A percentile compares a stretch with the other conserved stretches of the same genome.
Evolutionary conservation across 495 filamentous ascomycete species (phyloP).

Genomic region (Pyrenopolyporus hunteri): DNA sequence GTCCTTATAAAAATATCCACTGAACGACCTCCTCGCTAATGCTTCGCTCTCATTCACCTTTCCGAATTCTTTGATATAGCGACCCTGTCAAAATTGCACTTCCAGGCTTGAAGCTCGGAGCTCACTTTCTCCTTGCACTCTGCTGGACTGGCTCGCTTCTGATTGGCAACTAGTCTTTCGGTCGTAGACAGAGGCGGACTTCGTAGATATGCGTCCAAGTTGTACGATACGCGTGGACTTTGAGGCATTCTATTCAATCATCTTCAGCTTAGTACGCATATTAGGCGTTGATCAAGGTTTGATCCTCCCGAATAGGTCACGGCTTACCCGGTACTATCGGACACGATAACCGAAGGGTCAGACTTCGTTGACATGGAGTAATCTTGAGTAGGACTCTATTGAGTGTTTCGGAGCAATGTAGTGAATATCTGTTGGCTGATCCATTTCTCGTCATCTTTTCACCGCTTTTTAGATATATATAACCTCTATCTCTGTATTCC

Average conservation of each 20-base stretch:
- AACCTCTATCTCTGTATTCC: background rate
- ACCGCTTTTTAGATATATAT: slow-evolving; percentile 32
- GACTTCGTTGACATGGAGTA: slow-evolving; percentile 16
- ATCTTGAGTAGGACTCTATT: background rate
- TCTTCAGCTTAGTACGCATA: background rate
- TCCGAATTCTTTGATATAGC: background rate
- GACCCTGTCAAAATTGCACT: slow-evolving; percentile 7
- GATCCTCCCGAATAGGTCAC: background rate
- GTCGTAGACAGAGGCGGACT: slow-evolving; percentile 22
- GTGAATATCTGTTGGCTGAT: background rate
- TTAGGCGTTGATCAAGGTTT: background rate
- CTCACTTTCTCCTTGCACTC: background rate
- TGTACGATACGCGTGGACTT: slow-evolving; percentile 11
- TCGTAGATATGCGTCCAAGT: slow-evolving; percentile 22
- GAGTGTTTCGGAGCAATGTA: slow-evolving; percentile 1
- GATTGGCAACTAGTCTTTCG: slow-evolving; percentile 17
- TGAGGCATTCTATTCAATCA: background rate
- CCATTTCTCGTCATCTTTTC: slow-evolving; percentile 1
- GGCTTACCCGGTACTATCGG: slow-evolving; percentile 21
- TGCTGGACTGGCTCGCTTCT: slow-evolving; percentile 1
- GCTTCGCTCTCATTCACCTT: background rate
- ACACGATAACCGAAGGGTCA: slow-evolving; percentile 9
- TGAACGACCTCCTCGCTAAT: background rate
- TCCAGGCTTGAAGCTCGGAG: slow-evolving; percentile 17
- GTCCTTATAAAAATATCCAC: too few species aligned